Percentiles rank a stretch among this genome's conserved stretches.
Evolutionary conservation across 208 protist species (phyloP).

Genomic region (Trypanosoma grayi): DNA sequence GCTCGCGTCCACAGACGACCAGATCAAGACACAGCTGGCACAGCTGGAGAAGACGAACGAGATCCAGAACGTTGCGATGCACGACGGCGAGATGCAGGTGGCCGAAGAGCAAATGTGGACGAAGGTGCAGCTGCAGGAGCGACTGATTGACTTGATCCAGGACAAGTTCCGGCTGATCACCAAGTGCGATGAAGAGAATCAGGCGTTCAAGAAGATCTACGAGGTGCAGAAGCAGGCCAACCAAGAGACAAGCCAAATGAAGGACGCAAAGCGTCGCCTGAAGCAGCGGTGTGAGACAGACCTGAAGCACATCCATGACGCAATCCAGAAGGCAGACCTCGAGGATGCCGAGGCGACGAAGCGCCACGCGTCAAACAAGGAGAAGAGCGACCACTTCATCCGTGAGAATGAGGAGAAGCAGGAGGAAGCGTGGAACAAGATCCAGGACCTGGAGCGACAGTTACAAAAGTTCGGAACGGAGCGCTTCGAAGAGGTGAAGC

Average conservation of each 20-base stretch:
- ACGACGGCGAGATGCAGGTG: constrained; percentile 82
- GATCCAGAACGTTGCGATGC: constrained; percentile 78
- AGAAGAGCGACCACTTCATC: constrained; percentile 44
- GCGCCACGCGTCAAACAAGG: constrained; percentile 42
- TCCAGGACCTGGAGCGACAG: constrained; percentile 52
- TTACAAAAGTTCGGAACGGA: constrained; percentile 48
- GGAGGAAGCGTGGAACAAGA: constrained; percentile 56
- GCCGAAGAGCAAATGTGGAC: constrained; percentile 85
- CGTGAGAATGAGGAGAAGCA: constrained; percentile 53
- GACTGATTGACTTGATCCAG: constrained; percentile 69
- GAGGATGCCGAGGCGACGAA: constrained; percentile 55
- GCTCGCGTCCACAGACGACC: constrained; percentile 69
- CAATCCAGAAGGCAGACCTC: constrained; percentile 54
- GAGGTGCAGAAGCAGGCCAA: constrained; percentile 67
- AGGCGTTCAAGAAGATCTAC: constrained; percentile 71
- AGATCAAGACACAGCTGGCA: constrained; percentile 77
- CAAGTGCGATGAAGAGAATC: constrained; percentile 79
- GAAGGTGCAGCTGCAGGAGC: constrained; percentile 81
- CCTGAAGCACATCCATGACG: constrained; percentile 59
- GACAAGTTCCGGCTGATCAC: constrained; percentile 78
- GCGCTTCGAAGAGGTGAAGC: constrained; percentile 51
- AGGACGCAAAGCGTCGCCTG: constrained; percentile 53
- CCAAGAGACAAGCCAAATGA: constrained; percentile 55
- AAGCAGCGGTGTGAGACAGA: constrained; percentile 61
- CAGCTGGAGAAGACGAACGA: constrained; percentile 78